phyloP scores from a whole-genome alignment of 2,329 filamentous ascomycete genomes.

The Lecanosticta acicola region DNA sequence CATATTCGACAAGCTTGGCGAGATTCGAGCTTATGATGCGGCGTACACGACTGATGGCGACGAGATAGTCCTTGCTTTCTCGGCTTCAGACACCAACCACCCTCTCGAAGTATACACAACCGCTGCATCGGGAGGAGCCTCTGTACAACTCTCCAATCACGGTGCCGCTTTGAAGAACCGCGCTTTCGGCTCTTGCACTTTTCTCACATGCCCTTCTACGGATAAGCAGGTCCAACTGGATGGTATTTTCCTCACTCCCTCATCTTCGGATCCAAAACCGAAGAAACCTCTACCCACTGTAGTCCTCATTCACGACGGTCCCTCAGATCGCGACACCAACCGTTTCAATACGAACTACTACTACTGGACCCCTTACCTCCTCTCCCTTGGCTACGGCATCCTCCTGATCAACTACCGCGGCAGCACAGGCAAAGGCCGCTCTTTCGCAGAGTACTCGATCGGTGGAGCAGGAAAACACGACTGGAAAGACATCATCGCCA shows the following conservation, averaged over 20 bases:
- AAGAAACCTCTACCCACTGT: conserved; percentile 29
- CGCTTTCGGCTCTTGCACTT: conserved; percentile 20
- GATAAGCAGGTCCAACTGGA: conserved; percentile 31
- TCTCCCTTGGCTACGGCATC: conserved; percentile 36
- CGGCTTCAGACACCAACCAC: conserved; percentile 24
- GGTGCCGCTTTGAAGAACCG: conserved; percentile 17
- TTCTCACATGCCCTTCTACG: conserved; percentile 24
- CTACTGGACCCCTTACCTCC: conserved; percentile 31
- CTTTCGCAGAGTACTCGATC: conserved; percentile 30
- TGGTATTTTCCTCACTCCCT: conserved; percentile 27
- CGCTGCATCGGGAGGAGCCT: conserved; percentile 15
- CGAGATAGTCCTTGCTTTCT: conserved; percentile 26
- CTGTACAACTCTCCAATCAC: conserved; percentile 21
- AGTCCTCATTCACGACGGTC: conserved; percentile 37
- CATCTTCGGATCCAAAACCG: conserved; percentile 2
- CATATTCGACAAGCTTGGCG: conserved; percentile 5
- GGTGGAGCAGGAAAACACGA: conserved; percentile 34
- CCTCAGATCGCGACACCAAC: conserved; percentile 27
- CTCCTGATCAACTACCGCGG: conserved; percentile 39
- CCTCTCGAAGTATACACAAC: conserved; percentile 32
- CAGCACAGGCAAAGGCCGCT: conserved; percentile 30
- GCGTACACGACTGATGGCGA: conserved; percentile 16
- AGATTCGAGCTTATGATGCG: conserved; percentile 18
- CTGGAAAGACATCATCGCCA: conserved; percentile 35
- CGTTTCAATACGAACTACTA: conserved; percentile 29